Evolutionary conservation across 441 rosid genomes (phyloP), one percentile per base, ranked within the genome.

Genomic region (Eruca vesicaria): DNA sequence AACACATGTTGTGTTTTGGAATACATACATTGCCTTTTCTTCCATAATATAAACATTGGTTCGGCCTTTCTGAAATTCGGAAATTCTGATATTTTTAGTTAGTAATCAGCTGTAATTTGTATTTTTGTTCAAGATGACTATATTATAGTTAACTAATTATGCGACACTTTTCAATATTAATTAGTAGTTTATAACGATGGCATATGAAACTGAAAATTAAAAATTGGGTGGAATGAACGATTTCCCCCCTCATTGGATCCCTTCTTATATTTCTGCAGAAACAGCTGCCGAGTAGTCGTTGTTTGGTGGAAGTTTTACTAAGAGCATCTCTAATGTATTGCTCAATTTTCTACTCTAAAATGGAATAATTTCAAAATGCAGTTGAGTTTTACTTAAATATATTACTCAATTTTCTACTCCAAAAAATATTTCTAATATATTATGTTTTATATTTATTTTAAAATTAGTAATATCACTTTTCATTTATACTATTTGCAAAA

Each of bases 1-100:
- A 69, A 76, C 75, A 76, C 79, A 76, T 76, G 79, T 21, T 76
- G 48, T 76, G 79, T 69, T 76, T 53, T 63, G 71, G 57, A 19
- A 53, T 55, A 19, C 53, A 19, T 53, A 48, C 63, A 7, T 26
- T 38, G 16, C 9, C 4, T 29, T 55, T 8, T 18, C 14, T 35
- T 67, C 55, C 7, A 26, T 23, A 59, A 36, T 36, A 36, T 36
- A 36, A 36, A 36, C 43, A 36, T 36, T 36, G 43, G 32, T 41
- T 41, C 7, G 23, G 32, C 41, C 18, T 66, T 61, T 59, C 12
- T 41, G 10, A 38, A 26, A 10, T 43, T 63, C 9, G 19, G 8
- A 23, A 38, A 8, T 1, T 2, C 11, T 56, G 18, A 32, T 21
- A 50, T 71, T 26, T 16, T 23, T 11, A 52, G 11, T 63, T 50